A percentile compares a stretch with the other conserved stretches of the same genome.
Evolutionary conservation across 306 rosid species (phyloP).

Genomic region (Luffa acutangula): DNA sequence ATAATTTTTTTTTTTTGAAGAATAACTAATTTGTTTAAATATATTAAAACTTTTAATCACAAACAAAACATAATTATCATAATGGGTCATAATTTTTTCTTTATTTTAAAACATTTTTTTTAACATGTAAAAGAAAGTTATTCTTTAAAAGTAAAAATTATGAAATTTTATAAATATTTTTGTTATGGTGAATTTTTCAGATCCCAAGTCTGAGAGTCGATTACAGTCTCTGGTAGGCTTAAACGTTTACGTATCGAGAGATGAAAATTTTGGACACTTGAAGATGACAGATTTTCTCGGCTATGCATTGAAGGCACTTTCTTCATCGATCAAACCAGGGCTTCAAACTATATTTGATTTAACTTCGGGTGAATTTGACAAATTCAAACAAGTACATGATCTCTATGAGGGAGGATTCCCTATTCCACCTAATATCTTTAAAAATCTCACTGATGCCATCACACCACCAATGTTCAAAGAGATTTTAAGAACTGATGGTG

Average conservation of each 20-base stretch:
- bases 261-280: slow-evolving; percentile 71
- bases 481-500: slow-evolving; percentile 55
- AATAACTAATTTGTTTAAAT: too few species aligned
- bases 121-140: too few species aligned
- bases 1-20: too few species aligned
- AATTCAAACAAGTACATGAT: slow-evolving; percentile 37
- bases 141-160: too few species aligned
- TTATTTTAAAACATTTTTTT: too few species aligned
- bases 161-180: too few species aligned
- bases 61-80: too few species aligned
- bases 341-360: slow-evolving; percentile 38
- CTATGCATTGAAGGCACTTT: slow-evolving; percentile 45
- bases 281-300: slow-evolving; percentile 75
- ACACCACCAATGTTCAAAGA: slow-evolving; percentile 52
- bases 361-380: slow-evolving; percentile 50
- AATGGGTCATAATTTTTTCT: too few species aligned
- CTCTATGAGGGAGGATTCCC: slow-evolving; percentile 66
- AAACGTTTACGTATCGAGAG: slow-evolving; percentile 75
- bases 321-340: slow-evolving; percentile 59
- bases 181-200: slow-evolving; percentile 12
- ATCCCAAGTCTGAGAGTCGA: slow-evolving; percentile 43
- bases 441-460: slow-evolving; percentile 29
- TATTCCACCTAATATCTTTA: slow-evolving; percentile 31
- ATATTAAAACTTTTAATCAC: too few species aligned
- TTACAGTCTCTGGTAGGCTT: slow-evolving; percentile 31